These are phyloP conservation scores for Chlamydomonas schloesseri DNA, from an alignment of 139 green algal genomes.

Conservation along the genomic window DNA sequence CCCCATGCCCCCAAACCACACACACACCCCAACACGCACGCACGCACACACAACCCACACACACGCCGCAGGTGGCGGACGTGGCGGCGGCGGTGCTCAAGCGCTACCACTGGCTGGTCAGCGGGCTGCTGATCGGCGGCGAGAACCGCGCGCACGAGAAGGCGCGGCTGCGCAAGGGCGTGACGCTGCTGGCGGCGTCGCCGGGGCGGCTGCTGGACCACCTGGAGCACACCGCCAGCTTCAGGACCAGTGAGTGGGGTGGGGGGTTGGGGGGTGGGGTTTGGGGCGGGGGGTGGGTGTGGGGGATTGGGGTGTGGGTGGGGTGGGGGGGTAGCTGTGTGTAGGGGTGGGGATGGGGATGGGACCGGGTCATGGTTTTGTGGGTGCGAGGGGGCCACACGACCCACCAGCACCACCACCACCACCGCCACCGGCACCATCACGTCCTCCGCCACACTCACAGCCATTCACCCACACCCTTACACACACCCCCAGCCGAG, in stretches of 20 bases:
- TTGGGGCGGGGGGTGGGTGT: no score
- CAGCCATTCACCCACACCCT: no score
- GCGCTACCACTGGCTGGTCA: constrained; percentile 63
- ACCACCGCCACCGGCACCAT: no score
- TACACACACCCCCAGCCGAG: constrained; percentile 23
- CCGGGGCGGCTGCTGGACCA: constrained; percentile 96
- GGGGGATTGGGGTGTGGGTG: background rate
- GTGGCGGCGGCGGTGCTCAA: constrained; percentile 48
- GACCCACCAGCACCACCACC: no score
- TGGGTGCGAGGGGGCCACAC: no score
- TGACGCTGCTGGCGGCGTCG: constrained; percentile 89
- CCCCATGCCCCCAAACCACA: no score
- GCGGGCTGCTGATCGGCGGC: constrained; percentile 64
- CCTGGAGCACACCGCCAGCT: constrained; percentile 83
- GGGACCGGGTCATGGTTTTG: no score
- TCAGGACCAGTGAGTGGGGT: constrained; percentile 57
- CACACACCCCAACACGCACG: no score
- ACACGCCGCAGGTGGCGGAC: constrained; percentile 31
- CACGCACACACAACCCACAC: no score
- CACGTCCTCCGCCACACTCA: no score
- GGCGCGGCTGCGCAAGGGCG: constrained; percentile 91
- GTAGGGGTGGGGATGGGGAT: no score
- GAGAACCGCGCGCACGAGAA: constrained; percentile 96
- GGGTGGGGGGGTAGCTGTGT: background rate
- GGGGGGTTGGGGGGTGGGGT: background rate